phyloP scores from a whole-genome alignment of 139 green algal genomes.

The Picochlorum sp. region DNA sequence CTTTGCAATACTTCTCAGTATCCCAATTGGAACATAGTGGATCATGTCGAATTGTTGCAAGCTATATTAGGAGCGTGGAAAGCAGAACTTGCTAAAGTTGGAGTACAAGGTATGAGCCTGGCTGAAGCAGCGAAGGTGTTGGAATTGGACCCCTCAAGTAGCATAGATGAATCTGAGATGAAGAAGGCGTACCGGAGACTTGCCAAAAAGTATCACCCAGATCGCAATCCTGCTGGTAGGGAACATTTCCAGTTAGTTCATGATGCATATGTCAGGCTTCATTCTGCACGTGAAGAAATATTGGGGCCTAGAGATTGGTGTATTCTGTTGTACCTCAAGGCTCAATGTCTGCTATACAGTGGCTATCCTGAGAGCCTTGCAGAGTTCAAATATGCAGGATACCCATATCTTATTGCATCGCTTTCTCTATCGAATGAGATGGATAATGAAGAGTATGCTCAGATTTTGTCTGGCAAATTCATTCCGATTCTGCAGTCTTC shows the following conservation, averaged over 20 bases:
- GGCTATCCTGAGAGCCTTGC: conserved; percentile 62
- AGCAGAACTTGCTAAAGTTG: conserved; percentile 61
- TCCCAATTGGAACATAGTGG: conserved; percentile 65
- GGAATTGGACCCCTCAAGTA: conserved; percentile 36
- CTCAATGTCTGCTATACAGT: conserved; percentile 77
- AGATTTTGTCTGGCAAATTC: conserved; percentile 44
- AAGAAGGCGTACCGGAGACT: conserved; percentile 77
- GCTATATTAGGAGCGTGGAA: conserved; percentile 79
- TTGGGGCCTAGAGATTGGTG: conserved; percentile 70
- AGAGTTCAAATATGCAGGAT: conserved; percentile 93
- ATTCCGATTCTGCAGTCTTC: conserved; percentile 46
- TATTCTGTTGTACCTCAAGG: conserved; percentile 69
- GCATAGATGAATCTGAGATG: conserved; percentile 58
- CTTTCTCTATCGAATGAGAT: conserved; percentile 1
- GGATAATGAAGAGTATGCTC: not conserved
- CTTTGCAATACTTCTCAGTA: conserved; percentile 74
- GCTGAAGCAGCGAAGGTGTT: conserved; percentile 55
- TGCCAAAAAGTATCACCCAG: conserved; percentile 73
- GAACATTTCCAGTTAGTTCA: conserved; percentile 76
- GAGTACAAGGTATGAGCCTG: conserved; percentile 53
- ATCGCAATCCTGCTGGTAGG: conserved; percentile 85
- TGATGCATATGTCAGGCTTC: conserved; percentile 79
- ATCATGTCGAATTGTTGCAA: conserved; percentile 84
- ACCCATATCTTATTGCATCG: conserved; percentile 73
- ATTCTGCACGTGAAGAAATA: conserved; percentile 38